Evolutionary conservation across 2,329 filamentous ascomycete species (phyloP), one percentile per base, ranked within the genome.

Genomic region (Microascus cirrosus): DNA sequence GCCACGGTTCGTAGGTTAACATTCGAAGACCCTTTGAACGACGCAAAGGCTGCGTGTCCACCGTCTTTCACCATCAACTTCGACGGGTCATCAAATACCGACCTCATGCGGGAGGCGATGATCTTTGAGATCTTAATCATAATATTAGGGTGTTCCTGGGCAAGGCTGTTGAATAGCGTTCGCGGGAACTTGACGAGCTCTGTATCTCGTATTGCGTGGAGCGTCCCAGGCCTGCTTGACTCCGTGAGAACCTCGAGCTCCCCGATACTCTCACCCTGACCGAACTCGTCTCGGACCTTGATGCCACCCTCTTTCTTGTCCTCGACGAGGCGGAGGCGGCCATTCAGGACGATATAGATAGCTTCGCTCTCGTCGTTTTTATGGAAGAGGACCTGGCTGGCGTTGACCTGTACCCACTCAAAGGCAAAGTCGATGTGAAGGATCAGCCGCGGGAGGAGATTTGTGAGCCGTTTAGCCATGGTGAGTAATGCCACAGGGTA

Each of bases 51-150:
- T 36, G 78, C 79, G 1, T 82, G 78, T 3, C 81, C 80, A 5
- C 79, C 76, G 56, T 93, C 87, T 60, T 83, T 83, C 10, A 80
- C 78, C 57, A 84, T 78, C 45, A 86, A 80, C 39, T 83, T 80
- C 18, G 89, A 74, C 1, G 90, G 89, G 64, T 92, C 87, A 64
- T 97, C 90, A 22, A 97, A 83, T 45, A 96, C 74, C 50, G 89
- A 83, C 60, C 93, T 81, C 94, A 99, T 97, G 2, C 94, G 85
- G 39, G 92, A 91, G 0, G 94, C 94, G 65, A 99, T 96, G 64
- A 99, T 94, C 71, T 97, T 99, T 1, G 94, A 97, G 32, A 99
- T 95, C 71, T 97, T 96, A 70, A 99, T 97, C 0, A 94, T 97
- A 66, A 99, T 99, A 51, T 91, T 95, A 5, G 94, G 94, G 67